Base-by-base conservation (phyloP, 2,329 filamentous ascomycete species). In the Stagonosporopsis vannaccii region DNA sequence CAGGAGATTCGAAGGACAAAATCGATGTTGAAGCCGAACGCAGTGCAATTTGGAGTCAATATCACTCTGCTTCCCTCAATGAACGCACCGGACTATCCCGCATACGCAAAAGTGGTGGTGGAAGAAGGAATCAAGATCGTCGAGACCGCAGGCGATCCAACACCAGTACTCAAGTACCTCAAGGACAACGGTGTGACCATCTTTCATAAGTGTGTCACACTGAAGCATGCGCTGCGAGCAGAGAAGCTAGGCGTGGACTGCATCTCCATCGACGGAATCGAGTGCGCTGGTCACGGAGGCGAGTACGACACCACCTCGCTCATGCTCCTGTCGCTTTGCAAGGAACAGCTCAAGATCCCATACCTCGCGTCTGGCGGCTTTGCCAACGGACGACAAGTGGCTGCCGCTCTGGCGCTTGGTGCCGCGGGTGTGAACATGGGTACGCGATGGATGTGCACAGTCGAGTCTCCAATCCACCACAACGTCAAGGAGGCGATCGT, bases 231-330 rank as follows among this genome's bases (percentile, higher is more conserved):
- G 15, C 44, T 68, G 23, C 54, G 62, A 8, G 67, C 68, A 19
- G 61, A 68, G 47, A 68, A 67, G 45, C 35, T 70, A 12, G 67
- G 67, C 9, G 67, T 69, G 12, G 65, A 68, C 35, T 66, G 58
- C 40, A 65, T 70, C 6, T 67, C 64, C 3, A 70, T 70, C 35
- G 67, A 70, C 23, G 67, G 67, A 13, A 66, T 70, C 23, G 68
- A 71, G 44, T 71, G 67, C 49, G 67, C 67, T 2, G 67, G 68
- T 15, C 82, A 84, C 58, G 81, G 83, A 15, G 82, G 82, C 53
- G 82, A 84, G 67, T 76, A 77, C 56, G 81, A 84, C 56, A 82
- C 82, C 50, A 83, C 81, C 33, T 82, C 82, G 61, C 80, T 84
- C 58, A 83, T 83, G 53, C 64, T 71, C 1, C 59, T 70, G 12